Conservation (phyloP, 805 yeast species). For the Ogataea methanolica region DNA sequence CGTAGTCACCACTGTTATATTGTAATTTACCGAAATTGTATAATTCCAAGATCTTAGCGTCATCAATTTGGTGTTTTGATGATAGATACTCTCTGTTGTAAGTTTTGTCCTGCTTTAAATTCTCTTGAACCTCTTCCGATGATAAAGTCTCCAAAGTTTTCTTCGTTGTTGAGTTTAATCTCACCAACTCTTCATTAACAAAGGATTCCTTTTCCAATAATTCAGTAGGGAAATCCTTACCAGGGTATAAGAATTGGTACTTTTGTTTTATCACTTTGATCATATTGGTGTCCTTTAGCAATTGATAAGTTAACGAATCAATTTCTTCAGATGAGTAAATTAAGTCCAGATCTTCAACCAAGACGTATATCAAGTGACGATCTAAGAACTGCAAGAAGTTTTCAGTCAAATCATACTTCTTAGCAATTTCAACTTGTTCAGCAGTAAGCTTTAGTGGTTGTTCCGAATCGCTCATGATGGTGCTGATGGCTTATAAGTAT, state of each 20-base stretch:
- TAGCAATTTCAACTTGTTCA: slow-evolving; percentile 38
- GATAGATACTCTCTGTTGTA: slow-evolving; percentile 45
- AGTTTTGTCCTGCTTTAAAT: slow-evolving; percentile 51
- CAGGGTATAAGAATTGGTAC: slow-evolving; percentile 38
- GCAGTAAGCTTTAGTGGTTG: slow-evolving; percentile 14
- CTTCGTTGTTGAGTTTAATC: slow-evolving; percentile 38
- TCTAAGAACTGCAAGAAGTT: slow-evolving; percentile 56
- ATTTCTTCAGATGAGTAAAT: slow-evolving; percentile 37
- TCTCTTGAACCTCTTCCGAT: slow-evolving; percentile 46
- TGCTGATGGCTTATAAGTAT: background rate
- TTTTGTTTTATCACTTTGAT: slow-evolving; percentile 43
- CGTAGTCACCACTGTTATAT: slow-evolving; percentile 60
- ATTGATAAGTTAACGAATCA: slow-evolving; percentile 43
- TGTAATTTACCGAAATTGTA: slow-evolving; percentile 59
- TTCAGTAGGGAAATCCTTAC: slow-evolving; percentile 37
- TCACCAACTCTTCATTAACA: slow-evolving; percentile 33
- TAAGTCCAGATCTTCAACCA: slow-evolving; percentile 43
- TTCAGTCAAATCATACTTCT: slow-evolving; percentile 49
- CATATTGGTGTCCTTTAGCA: slow-evolving; percentile 57
- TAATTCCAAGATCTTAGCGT: slow-evolving; percentile 44
- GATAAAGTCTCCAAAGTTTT: slow-evolving; percentile 42
- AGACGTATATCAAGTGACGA: slow-evolving; percentile 53
- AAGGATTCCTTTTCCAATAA: slow-evolving; percentile 35
- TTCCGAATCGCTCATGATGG: slow-evolving; percentile 1
- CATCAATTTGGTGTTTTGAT: slow-evolving; percentile 40